Conservation (phyloP, 192 early-diverging fungal genomes). For the Entophlyctis luteolus region DNA sequence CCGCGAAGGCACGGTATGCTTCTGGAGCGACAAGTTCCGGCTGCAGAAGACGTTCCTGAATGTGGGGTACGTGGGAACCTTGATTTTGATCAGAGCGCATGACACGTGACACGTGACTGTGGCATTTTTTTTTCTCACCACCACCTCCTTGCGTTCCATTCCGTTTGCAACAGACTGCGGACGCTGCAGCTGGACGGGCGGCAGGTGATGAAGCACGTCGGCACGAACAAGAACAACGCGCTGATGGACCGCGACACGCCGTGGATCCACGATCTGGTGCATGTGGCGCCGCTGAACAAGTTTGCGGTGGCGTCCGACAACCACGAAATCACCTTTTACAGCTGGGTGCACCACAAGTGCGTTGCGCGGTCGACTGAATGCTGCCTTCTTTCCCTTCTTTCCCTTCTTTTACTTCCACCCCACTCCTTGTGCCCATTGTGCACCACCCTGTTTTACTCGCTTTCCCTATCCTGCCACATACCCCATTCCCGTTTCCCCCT, state of each 20-base stretch:
- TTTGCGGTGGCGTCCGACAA: slow-evolving; percentile 46
- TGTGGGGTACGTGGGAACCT: slow-evolving; percentile 31
- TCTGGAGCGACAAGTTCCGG: slow-evolving; percentile 49
- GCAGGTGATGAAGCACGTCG: slow-evolving; percentile 14
- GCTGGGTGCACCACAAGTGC: slow-evolving; percentile 32
- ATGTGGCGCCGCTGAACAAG: slow-evolving; percentile 40
- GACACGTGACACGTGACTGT: too few species aligned
- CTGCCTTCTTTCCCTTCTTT: too few species aligned
- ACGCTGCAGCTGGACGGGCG: slow-evolving; percentile 4
- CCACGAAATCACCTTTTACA: slow-evolving; percentile 51
- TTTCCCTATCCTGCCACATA: too few species aligned
- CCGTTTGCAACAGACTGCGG: slow-evolving; percentile 4
- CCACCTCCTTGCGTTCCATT: background rate
- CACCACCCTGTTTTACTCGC: too few species aligned
- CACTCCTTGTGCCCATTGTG: background rate
- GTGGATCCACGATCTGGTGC: slow-evolving; percentile 47
- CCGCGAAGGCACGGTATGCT: slow-evolving; percentile 47
- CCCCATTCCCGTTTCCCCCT: too few species aligned
- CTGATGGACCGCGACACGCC: slow-evolving; percentile 23
- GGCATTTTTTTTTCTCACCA: background rate
- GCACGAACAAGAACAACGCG: slow-evolving; percentile 27
- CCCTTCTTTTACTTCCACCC: background rate
- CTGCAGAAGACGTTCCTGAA: slow-evolving; percentile 38
- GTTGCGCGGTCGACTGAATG: background rate
- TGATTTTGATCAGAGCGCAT: too few species aligned